These are phyloP conservation scores for Trichoderma virens DNA, from an alignment of 495 filamentous ascomycete genomes.

Conservation along the genomic window DNA sequence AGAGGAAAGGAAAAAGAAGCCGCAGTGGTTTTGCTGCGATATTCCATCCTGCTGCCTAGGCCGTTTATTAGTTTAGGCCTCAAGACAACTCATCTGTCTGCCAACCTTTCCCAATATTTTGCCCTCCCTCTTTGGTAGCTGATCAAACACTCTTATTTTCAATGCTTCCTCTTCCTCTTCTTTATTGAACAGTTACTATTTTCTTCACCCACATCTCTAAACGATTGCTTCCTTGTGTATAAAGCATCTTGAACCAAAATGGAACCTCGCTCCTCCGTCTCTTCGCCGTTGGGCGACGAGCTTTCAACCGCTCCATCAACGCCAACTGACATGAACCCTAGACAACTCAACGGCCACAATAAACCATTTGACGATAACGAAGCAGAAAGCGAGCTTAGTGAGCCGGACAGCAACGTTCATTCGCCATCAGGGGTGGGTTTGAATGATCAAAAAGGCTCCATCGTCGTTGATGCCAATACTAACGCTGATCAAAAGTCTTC, in stretches of 20 bases:
- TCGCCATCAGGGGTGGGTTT: conserved; percentile 8
- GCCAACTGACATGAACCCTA: not conserved
- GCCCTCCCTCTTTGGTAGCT: not conserved
- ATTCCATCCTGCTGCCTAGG: not conserved
- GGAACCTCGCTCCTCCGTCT: conserved; percentile 8
- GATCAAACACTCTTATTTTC: not conserved
- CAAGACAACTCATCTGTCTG: not conserved
- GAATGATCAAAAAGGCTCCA: conserved; percentile 31
- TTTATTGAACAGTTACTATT: too few species aligned
- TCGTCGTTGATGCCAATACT: conserved; percentile 35
- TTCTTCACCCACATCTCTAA: not conserved
- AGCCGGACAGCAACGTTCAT: conserved; percentile 3
- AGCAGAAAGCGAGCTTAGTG: conserved; percentile 19
- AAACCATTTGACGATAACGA: conserved; percentile 14
- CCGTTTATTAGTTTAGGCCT: not conserved
- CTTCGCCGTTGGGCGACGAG: not conserved
- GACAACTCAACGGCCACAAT: not conserved
- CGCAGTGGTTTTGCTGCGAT: not conserved
- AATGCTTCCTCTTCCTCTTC: too few species aligned
- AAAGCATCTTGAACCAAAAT: not conserved
- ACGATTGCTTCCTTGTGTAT: not conserved
- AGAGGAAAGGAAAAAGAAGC: not conserved
- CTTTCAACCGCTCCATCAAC: not conserved
- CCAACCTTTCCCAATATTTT: not conserved
- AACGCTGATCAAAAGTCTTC: conserved; percentile 23